A percentile compares a stretch with the other conserved stretches of the same genome.
Conservation (phyloP, 1,284 basidiomycete species). For the Anthracocystis panici-leucophaei region DNA sequence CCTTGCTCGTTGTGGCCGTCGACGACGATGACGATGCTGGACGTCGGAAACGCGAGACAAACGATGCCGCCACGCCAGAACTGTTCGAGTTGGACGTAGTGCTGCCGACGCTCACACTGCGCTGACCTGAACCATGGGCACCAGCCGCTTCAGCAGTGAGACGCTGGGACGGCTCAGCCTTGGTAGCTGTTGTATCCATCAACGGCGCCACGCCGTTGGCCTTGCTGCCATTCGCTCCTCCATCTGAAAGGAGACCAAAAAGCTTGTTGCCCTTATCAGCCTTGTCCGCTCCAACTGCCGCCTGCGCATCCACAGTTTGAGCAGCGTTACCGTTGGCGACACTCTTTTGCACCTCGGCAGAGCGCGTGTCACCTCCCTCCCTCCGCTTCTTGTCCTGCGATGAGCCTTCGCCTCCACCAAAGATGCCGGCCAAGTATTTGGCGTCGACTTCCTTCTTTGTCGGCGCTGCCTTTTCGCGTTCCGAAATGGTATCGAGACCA, state of each 20-base stretch:
- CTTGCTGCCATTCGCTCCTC: slow-evolving; percentile 11
- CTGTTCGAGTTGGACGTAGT: slow-evolving; percentile 21
- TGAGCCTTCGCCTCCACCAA: slow-evolving; percentile 45
- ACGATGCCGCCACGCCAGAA: slow-evolving; percentile 31
- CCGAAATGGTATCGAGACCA: slow-evolving; percentile 53
- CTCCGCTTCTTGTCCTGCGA: slow-evolving; percentile 22
- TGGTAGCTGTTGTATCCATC: neutral
- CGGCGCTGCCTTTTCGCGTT: slow-evolving; percentile 34
- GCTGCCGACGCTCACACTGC: slow-evolving; percentile 33
- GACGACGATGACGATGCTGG: slow-evolving; percentile 42
- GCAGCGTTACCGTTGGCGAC: neutral
- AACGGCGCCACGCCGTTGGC: slow-evolving; percentile 1
- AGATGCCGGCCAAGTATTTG: slow-evolving; percentile 56
- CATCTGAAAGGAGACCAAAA: slow-evolving; percentile 19
- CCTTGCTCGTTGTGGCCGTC: slow-evolving; percentile 7
- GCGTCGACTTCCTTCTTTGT: slow-evolving; percentile 52
- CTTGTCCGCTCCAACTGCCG: slow-evolving; percentile 2
- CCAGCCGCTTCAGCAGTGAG: neutral
- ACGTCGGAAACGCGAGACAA: slow-evolving; percentile 51
- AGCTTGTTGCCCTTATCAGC: slow-evolving; percentile 27
- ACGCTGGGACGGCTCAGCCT: slow-evolving; percentile 2
- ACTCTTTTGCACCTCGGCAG: slow-evolving; percentile 6
- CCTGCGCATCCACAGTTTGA: neutral
- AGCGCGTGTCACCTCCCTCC: slow-evolving; percentile 6
- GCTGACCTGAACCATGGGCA: slow-evolving; percentile 18